phyloP scores from a whole-genome alignment of 768 basidiomycete species.

The Obba rivulosa region DNA sequence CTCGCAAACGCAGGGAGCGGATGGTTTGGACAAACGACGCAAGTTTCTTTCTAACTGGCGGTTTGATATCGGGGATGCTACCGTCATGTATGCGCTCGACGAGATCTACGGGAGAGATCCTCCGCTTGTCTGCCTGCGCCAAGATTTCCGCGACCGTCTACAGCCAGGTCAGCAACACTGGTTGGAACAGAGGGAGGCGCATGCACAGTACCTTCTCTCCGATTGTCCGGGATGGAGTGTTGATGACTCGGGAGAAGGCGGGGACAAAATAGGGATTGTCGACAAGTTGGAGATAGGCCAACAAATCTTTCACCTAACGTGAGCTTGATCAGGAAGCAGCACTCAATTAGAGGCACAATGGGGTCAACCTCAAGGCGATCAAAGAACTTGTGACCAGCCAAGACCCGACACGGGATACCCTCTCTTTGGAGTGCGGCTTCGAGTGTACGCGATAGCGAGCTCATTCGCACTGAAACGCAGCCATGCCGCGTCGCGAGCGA shows the following conservation, averaged over 20 bases:
- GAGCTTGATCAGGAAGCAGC: neutral
- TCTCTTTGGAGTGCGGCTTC: conserved; percentile 74
- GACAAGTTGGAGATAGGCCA: conserved; percentile 77
- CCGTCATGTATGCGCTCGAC: conserved; percentile 62
- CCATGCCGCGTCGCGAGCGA: neutral
- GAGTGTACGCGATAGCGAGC: conserved; percentile 69
- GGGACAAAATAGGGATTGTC: conserved; percentile 68
- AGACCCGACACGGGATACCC: conserved; percentile 70
- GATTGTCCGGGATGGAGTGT: conserved; percentile 65
- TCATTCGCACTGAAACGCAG: conserved; percentile 59
- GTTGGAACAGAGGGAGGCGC: neutral
- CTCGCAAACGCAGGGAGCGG: conserved; percentile 44
- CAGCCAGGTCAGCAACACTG: neutral
- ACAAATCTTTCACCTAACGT: conserved; percentile 67
- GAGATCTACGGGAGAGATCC: conserved; percentile 50
- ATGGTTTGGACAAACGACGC: conserved; percentile 55
- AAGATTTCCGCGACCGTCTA: conserved; percentile 62
- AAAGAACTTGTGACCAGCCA: conserved; percentile 84
- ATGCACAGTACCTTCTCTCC: conserved; percentile 61
- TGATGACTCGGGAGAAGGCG: conserved; percentile 67
- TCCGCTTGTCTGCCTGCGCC: conserved; percentile 42
- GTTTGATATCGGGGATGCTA: conserved; percentile 58
- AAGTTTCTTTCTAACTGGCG: conserved; percentile 60
- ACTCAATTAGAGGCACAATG: neutral
- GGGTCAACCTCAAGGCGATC: conserved; percentile 64